Conservation (phyloP, 2,329 filamentous ascomycete species). For the Cyphellophora europaea region DNA sequence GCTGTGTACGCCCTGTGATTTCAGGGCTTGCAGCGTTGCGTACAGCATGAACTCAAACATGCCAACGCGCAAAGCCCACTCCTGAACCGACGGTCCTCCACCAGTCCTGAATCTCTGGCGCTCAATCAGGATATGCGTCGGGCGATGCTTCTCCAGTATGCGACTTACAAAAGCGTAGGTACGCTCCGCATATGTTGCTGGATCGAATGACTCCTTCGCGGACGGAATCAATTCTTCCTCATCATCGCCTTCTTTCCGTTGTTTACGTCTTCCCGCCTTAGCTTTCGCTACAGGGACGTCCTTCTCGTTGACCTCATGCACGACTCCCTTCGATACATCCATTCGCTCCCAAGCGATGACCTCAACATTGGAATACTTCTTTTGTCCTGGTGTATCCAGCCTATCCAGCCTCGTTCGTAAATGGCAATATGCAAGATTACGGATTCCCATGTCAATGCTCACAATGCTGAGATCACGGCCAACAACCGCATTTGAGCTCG, state of each 20-base stretch:
- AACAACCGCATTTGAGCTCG: neutral
- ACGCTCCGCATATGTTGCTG: constrained; percentile 41
- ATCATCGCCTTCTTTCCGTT: neutral
- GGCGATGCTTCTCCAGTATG: constrained; percentile 42
- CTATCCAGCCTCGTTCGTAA: constrained; percentile 1
- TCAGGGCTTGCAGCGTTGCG: constrained; percentile 53
- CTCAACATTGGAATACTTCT: neutral
- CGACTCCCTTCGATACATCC: constrained; percentile 20
- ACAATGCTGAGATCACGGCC: constrained; percentile 43
- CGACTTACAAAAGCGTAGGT: constrained; percentile 47
- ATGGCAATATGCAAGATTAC: constrained; percentile 56
- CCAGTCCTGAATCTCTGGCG: constrained; percentile 55
- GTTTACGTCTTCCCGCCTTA: neutral
- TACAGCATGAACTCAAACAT: constrained; percentile 75
- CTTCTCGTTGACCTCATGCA: neutral
- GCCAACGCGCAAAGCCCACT: constrained; percentile 79
- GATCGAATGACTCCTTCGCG: constrained; percentile 41
- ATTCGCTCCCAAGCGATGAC: constrained; percentile 31
- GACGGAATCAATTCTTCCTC: constrained; percentile 21
- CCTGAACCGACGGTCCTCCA: constrained; percentile 56
- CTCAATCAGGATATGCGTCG: constrained; percentile 64
- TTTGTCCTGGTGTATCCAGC: neutral
- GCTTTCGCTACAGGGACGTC: neutral
- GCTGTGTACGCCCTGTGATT: constrained; percentile 32
- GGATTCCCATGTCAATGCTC: constrained; percentile 78